A percentile compares a stretch with the other conserved stretches of the same genome.
These are phyloP conservation scores for Phalaenopsis equestris DNA, from an alignment of 106 monocot species.

Conservation along the genomic window DNA sequence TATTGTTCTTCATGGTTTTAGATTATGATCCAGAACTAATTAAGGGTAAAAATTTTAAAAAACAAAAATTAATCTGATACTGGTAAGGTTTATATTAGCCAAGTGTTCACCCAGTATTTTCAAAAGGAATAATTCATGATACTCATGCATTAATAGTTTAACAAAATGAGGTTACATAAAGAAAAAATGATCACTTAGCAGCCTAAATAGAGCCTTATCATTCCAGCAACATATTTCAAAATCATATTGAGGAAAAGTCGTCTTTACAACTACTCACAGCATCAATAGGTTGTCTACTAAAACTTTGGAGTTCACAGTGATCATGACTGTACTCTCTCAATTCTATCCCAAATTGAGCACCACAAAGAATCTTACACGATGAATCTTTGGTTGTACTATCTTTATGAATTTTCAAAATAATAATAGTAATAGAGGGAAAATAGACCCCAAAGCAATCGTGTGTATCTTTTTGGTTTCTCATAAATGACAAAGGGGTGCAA, in stretches of 20 bases:
- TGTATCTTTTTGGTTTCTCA: too few species aligned
- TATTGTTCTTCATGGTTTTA: neutral
- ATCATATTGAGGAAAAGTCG: neutral
- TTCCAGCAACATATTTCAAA: neutral
- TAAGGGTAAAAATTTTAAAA: neutral
- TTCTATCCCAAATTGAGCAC: too few species aligned
- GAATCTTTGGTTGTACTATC: too few species aligned
- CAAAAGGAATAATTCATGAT: slow-evolving; percentile 3
- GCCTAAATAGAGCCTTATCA: neutral
- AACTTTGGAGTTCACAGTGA: neutral
- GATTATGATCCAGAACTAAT: neutral
- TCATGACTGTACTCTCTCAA: too few species aligned
- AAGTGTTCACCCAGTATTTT: neutral
- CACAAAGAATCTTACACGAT: too few species aligned
- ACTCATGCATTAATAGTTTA: neutral
- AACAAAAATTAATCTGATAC: neutral
- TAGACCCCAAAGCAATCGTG: too few species aligned
- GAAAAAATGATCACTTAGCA: neutral
- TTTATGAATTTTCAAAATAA: too few species aligned
- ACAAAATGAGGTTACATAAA: neutral
- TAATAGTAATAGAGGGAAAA: too few species aligned
- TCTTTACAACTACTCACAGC: neutral
- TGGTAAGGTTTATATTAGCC: neutral
- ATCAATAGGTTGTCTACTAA: neutral
- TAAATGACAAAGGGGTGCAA: too few species aligned